Percentiles rank a stretch among this genome's conserved stretches.
Conservation (phyloP, 2,329 filamentous ascomycete species). For the Podosphaera fusca region DNA sequence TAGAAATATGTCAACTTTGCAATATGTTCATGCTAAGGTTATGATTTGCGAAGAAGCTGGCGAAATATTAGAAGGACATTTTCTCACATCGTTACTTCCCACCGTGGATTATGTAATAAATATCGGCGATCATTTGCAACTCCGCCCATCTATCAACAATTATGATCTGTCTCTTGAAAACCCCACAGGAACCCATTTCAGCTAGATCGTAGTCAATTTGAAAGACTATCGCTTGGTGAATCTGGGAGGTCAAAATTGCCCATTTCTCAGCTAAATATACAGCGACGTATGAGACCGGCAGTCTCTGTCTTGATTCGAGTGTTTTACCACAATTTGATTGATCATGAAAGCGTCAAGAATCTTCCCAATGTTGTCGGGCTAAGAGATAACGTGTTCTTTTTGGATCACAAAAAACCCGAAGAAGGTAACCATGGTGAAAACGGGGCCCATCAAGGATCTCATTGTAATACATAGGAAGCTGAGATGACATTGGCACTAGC, state of each 20-base stretch:
- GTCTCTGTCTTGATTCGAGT: constrained; percentile 11
- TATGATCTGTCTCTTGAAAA: constrained; percentile 14
- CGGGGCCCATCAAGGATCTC: constrained; percentile 4
- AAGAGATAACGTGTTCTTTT: constrained; percentile 11
- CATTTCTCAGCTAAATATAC: constrained; percentile 10
- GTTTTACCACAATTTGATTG: constrained; percentile 10
- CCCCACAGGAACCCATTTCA: constrained; percentile 7
- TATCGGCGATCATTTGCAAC: constrained; percentile 23
- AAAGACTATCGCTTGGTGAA: constrained; percentile 7
- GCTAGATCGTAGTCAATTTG: constrained; percentile 13
- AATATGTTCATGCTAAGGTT: constrained; percentile 6
- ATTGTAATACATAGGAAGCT: constrained; percentile 32
- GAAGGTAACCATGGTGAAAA: constrained; percentile 1
- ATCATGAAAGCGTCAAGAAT: constrained; percentile 9
- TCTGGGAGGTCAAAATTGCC: constrained; percentile 6
- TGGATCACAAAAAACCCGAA: constrained; percentile 10
- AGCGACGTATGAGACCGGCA: constrained; percentile 13
- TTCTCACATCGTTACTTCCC: constrained; percentile 18
- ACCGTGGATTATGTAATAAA: constrained; percentile 20
- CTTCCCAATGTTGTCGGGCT: constrained; percentile 12
- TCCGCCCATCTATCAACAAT: constrained; percentile 17
- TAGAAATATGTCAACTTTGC: constrained; percentile 17
- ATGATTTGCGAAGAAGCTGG: constrained; percentile 22
- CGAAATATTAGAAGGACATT: constrained; percentile 21
- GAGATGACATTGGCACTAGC: constrained; percentile 40